Base-by-base conservation (phyloP, 1,284 basidiomycete species). In the Boletellus dicymbophilus region DNA sequence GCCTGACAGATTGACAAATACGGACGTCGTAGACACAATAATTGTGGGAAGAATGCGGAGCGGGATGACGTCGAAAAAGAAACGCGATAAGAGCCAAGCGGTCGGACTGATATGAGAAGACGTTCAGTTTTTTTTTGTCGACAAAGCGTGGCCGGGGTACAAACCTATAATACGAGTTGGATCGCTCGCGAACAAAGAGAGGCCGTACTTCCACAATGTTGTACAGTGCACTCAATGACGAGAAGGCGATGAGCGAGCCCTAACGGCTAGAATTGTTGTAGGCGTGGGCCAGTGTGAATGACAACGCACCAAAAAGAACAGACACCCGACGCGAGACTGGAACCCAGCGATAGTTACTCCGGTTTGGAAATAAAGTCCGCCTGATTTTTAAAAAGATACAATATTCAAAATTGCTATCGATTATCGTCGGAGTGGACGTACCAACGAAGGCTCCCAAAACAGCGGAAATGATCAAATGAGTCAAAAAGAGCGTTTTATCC, bases 221-320 rank as follows among this genome's bases (percentile, higher is more conserved):
- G 67, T 93, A 90, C 47, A 97, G 66, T 0, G 93, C 92, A 55
- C 90, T 93, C 34, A 96, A 72, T 2, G 90, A 83, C 1, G 90
- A 93, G 70, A 96, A 95, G 0, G 92, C 88, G 45, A 95, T 83
- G 12, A 95, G 77, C 10, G 90, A 84, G 37, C 92, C 90, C 88
- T 90, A 52, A n/a, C n/a, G n/a, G n/a, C n/a, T n/a, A n/a, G n/a
- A n/a, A n/a, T n/a, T n/a, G n/a, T n/a, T n/a, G n/a, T n/a, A n/a
- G n/a, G n/a, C n/a, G n/a, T n/a, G 31, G 16, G 11, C 26, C 11
- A 43, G 22, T n/a, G 36, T 27, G n/a, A 21, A 37, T n/a, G 15
- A n/a, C n/a, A n/a, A 69, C 81, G 52, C 56, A 88, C 90, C 61
- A 95, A 67, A 81, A 95, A 96, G 76, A 96, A 95, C 42, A 95